Conservation (phyloP, 192 early-diverging fungal genomes). For the Gonapodya sp. region DNA sequence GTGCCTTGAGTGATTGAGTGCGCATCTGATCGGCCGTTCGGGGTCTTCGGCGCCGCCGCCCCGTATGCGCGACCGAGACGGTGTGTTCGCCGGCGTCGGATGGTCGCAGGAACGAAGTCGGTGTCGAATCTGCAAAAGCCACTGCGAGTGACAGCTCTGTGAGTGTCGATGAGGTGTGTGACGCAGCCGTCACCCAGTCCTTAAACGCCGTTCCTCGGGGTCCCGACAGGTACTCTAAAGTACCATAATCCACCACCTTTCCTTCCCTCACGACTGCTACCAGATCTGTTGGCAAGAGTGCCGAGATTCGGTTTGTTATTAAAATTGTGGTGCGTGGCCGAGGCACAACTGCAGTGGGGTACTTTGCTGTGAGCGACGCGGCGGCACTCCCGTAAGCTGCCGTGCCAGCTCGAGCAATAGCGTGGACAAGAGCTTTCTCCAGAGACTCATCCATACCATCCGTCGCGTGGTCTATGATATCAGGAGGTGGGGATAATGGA, state of each 20-base stretch:
- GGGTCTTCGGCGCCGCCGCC: background rate
- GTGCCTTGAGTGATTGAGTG: background rate
- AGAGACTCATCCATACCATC: background rate
- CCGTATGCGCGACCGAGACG: background rate
- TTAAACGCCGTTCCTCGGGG: background rate
- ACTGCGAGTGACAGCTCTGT: background rate
- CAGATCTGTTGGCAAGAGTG: background rate
- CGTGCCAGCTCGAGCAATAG: background rate
- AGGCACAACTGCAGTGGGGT: background rate
- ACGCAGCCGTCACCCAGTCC: background rate
- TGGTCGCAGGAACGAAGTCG: background rate
- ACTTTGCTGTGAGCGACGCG: background rate
- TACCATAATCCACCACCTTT: background rate
- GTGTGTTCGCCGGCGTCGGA: background rate
- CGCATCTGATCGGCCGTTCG: slow-evolving; percentile 3
- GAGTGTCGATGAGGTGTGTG: background rate
- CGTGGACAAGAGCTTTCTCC: background rate
- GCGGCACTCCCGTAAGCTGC: background rate
- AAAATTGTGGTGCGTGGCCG: background rate
- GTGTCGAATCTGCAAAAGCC: background rate
- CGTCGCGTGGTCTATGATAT: background rate
- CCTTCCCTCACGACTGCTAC: background rate
- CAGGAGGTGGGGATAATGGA: background rate
- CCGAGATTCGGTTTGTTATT: background rate
- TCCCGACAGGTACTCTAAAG: background rate